These are phyloP conservation scores for Neofusicoccum sp. DNA, from an alignment of 2,329 filamentous ascomycete genomes.

Conservation along the genomic window DNA sequence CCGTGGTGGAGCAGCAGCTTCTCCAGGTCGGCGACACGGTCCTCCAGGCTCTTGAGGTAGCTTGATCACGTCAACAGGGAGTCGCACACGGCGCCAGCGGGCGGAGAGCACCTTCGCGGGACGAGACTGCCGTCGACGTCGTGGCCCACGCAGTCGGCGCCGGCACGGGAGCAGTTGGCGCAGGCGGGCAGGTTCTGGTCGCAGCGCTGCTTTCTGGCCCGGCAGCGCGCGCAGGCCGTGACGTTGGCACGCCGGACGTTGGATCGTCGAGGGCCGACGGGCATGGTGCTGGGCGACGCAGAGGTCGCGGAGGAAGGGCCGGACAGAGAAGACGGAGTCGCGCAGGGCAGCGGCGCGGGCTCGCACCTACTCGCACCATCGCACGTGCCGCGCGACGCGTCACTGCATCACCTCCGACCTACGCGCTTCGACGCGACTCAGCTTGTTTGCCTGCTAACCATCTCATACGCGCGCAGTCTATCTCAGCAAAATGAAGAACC, in stretches of 20 bases:
- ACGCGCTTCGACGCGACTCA: too few species aligned
- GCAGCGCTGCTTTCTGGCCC: not conserved
- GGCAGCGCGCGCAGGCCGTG: not conserved
- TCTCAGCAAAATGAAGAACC: not conserved
- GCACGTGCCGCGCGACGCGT: too few species aligned
- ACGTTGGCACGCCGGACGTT: slow-evolving; percentile 1
- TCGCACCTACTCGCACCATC: too few species aligned
- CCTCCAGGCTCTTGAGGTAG: slow-evolving; percentile 10
- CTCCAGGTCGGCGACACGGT: not conserved
- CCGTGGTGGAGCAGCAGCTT: not conserved
- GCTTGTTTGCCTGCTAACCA: too few species aligned
- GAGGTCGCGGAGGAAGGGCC: not conserved
- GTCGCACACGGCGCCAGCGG: not conserved
- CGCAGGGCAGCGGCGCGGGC: too few species aligned
- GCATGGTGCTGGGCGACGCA: not conserved
- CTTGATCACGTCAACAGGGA: not conserved
- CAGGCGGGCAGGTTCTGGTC: not conserved
- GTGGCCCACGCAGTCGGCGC: not conserved
- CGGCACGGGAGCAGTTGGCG: not conserved
- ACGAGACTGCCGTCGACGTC: not conserved
- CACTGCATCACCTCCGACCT: too few species aligned
- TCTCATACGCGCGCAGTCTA: not conserved
- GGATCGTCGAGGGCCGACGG: not conserved
- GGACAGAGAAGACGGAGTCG: not conserved
- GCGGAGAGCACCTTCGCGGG: slow-evolving; percentile 1